These are phyloP conservation scores for Lyophyllum atratum DNA, from an alignment of 768 basidiomycete genomes.

Conservation along the genomic window DNA sequence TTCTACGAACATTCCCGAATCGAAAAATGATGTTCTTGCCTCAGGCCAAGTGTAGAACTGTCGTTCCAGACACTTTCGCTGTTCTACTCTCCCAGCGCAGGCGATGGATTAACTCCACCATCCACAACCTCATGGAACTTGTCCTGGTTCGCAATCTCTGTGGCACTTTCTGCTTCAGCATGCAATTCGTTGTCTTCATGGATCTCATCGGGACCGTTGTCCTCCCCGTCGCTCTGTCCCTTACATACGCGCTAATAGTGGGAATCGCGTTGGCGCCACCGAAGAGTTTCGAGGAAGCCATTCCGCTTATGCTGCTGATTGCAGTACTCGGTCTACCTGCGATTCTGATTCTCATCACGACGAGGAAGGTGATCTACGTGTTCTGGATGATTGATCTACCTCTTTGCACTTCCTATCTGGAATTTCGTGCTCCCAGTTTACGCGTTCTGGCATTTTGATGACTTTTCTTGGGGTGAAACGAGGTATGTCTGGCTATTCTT, in stretches of 20 bases:
- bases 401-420: conserved; percentile 92
- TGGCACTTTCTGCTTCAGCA: conserved; percentile 99
- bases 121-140: conserved; percentile 99
- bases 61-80: conserved; percentile 94
- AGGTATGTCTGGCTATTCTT: conserved; percentile 52
- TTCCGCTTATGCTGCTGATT: conserved; percentile 85
- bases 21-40: conserved; percentile 99
- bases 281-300: conserved; percentile 84
- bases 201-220: conserved; percentile 91
- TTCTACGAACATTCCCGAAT: conserved; percentile 95
- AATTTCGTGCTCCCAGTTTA: conserved; percentile 93
- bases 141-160: conserved; percentile 95
- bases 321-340: conserved; percentile 94
- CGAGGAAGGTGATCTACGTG: conserved; percentile 92
- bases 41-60: conserved; percentile 91
- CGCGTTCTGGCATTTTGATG: conserved; percentile 99
- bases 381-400: conserved; percentile 98
- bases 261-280: conserved; percentile 83
- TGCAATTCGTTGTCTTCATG: conserved; percentile 99
- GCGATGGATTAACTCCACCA: conserved; percentile 99
- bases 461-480: conserved; percentile 99
- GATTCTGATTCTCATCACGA: conserved; percentile 90
- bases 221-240: conserved; percentile 87
- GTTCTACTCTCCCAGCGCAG: conserved; percentile 95
- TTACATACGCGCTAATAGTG: conserved; percentile 89